Base-by-base conservation (phyloP, 208 protist species). In the Zelonia costaricensis region DNA sequence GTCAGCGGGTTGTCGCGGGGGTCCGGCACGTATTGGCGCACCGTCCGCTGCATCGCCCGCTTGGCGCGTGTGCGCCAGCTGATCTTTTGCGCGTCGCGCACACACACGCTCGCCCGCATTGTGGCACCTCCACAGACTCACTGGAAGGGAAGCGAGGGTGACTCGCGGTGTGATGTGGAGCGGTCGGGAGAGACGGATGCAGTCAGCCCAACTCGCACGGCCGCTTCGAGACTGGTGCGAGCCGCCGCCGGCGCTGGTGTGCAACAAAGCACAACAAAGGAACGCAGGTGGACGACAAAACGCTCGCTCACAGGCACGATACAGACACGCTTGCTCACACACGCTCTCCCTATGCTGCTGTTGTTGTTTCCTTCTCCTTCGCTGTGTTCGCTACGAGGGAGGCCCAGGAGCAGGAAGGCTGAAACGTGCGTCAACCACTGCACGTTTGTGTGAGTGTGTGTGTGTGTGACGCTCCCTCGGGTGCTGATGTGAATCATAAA, bases 1-100 rank as follows among this genome's bases (percentile, higher is more conserved):
- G 84, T 92, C 16, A 94, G 74, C 6, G 84, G 88, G 53, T 82
- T 78, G 78, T 94, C 80, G 48, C 88, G 82, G 2, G 88, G 88
- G 36, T 94, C 88, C 38, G 84, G 82, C 10, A 94, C 82, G 57
- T 92, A 92, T 38, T 76, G 67, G 31, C 83, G 80, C 38, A 94
- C 71, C 9, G 63, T 46, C 12, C 79, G 72, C 72, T 94, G 81
- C 46, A 92, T 46, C 16, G 56, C 62, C 9, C 74, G 74, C 74
- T 82, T 80, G 18, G 66, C 72, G 9, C 80, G 63, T 31, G 70
- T 78, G 49, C 84, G 78, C 86, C 84, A 94, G 28, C 66, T 57
- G 15, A 80, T 53, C 10, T 57, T 72, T 12, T 71, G 38, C 42
- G 23, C 25, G 22, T 72, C 51, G 15, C 56, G 55, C 45, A 49